Evolutionary conservation across 2,329 filamentous ascomycete species (phyloP).

Genomic region (Daldinia sp.): DNA sequence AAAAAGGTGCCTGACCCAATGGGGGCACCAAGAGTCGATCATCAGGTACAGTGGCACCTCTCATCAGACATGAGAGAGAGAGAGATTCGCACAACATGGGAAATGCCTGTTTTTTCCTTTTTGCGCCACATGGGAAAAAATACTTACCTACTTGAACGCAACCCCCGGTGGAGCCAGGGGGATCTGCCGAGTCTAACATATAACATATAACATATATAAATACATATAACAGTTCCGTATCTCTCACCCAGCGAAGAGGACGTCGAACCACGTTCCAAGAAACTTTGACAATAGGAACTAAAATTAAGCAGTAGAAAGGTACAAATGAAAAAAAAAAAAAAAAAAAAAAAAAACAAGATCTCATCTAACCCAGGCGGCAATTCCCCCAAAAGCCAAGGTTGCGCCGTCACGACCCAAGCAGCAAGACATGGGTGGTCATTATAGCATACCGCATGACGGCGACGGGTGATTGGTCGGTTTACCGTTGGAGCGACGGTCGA

Average conservation of each 20-base stretch:
- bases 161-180: neutral
- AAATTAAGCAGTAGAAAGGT: neutral
- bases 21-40: neutral
- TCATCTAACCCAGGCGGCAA: neutral
- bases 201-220: neutral
- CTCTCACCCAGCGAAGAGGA: constrained; percentile 6
- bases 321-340: neutral
- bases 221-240: too few species aligned
- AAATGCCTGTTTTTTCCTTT: neutral
- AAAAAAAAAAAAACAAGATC: constrained; percentile 32
- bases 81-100: neutral
- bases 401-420: constrained; percentile 18
- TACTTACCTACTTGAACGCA: too few species aligned
- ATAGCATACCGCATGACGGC: constrained; percentile 41
- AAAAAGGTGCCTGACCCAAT: constrained; percentile 32
- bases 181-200: neutral
- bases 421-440: constrained; percentile 34
- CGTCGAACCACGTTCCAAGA: neutral
- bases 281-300: neutral
- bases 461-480: constrained; percentile 41
- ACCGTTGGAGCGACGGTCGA: constrained; percentile 13
- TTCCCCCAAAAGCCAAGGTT: constrained; percentile 18
- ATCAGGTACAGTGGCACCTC: constrained; percentile 19
- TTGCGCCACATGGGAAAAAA: neutral
- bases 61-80: neutral